Evolutionary conservation across 2,329 filamentous ascomycete species (phyloP).

Genomic region (Talaromyces sp.): DNA sequence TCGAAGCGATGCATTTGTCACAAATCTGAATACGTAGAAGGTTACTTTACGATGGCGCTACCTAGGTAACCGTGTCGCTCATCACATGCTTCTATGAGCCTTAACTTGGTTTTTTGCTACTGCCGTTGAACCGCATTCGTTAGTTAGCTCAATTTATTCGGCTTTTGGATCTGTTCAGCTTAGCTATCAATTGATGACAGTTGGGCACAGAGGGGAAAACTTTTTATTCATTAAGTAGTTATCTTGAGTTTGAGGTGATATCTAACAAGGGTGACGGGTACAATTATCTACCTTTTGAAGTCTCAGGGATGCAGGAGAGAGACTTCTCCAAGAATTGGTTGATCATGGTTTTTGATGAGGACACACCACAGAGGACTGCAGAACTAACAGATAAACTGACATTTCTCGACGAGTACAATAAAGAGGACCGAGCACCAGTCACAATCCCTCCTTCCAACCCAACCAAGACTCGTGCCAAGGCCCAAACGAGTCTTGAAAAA

Average conservation of each 20-base stretch:
- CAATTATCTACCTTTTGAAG: conserved; percentile 52
- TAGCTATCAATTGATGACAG: too few species aligned
- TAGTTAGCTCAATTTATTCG: too few species aligned
- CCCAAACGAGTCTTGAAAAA: too few species aligned
- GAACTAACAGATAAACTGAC: conserved; percentile 34
- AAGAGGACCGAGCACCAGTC: conserved; percentile 56
- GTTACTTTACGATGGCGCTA: too few species aligned
- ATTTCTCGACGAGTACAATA: conserved; percentile 53
- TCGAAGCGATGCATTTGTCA: too few species aligned
- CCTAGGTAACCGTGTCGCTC: too few species aligned
- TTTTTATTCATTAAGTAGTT: too few species aligned
- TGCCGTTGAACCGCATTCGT: too few species aligned
- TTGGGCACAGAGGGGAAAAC: too few species aligned
- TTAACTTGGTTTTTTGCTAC: neutral
- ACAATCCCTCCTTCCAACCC: conserved; percentile 60
- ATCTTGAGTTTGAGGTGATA: too few species aligned
- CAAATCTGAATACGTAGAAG: too few species aligned
- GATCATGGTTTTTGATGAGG: conserved; percentile 44
- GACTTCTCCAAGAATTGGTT: conserved; percentile 54
- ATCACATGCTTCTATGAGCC: neutral
- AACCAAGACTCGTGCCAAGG: conserved; percentile 52
- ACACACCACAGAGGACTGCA: conserved; percentile 42
- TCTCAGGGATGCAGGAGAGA: conserved; percentile 51
- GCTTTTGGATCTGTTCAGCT: too few species aligned
- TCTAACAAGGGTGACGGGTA: conserved; percentile 56